Evolutionary conservation across 2,329 filamentous ascomycete species (phyloP).

Genomic region (Graphilbum ipis-grandicollis): DNA sequence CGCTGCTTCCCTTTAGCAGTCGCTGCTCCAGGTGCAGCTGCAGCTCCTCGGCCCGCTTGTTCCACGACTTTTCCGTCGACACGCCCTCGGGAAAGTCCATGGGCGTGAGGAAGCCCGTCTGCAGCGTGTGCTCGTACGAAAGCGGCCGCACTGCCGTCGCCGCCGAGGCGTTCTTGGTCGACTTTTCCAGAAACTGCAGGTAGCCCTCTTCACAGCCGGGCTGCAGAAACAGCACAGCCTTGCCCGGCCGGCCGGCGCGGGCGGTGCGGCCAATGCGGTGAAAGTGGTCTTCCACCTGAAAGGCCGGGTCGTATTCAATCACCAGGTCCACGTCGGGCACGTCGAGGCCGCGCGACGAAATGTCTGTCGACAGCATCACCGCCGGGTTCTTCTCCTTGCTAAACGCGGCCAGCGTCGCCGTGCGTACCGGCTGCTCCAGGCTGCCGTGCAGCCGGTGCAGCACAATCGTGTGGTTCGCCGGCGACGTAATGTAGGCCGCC

Average conservation of each 20-base stretch:
- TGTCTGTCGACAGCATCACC: constrained; percentile 84
- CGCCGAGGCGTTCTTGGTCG: background rate
- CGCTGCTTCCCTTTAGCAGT: constrained; percentile 19
- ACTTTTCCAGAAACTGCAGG: constrained; percentile 44
- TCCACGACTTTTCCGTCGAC: constrained; percentile 28
- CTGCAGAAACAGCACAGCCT: constrained; percentile 75
- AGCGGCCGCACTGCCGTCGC: constrained; percentile 23
- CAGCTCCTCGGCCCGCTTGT: constrained; percentile 32
- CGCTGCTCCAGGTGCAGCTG: constrained; percentile 44
- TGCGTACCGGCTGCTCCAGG: constrained; percentile 71
- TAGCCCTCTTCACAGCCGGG: constrained; percentile 90
- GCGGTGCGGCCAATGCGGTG: constrained; percentile 92
- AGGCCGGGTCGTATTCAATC: constrained; percentile 90
- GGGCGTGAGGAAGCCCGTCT: constrained; percentile 45
- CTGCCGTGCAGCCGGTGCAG: constrained; percentile 85
- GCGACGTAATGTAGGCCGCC: constrained; percentile 55
- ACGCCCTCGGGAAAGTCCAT: constrained; percentile 42
- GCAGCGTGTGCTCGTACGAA: constrained; percentile 35
- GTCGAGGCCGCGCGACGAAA: constrained; percentile 88
- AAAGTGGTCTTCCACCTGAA: constrained; percentile 81
- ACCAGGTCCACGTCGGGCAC: constrained; percentile 89
- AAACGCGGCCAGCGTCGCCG: constrained; percentile 70
- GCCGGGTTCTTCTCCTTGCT: constrained; percentile 55
- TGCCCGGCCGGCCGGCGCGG: constrained; percentile 74
- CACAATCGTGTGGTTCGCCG: constrained; percentile 55